These are phyloP conservation scores for Cryptosporidium muris DNA, from an alignment of 169 alveolate species.

Conservation along the genomic window DNA sequence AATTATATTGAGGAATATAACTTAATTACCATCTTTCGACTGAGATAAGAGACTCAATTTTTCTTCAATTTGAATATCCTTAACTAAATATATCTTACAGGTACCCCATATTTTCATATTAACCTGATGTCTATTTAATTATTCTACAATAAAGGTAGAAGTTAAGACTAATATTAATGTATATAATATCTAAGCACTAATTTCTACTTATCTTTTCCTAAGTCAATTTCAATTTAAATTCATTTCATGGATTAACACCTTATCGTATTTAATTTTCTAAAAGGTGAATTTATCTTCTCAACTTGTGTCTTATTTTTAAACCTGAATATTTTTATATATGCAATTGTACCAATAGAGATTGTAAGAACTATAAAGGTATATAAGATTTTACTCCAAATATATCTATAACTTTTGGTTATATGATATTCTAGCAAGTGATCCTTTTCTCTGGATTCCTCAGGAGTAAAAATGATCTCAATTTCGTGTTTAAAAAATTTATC, in stretches of 20 bases:
- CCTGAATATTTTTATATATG: background rate
- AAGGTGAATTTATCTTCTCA: conserved; percentile 13
- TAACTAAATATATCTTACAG: background rate
- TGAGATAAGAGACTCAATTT: conserved; percentile 6
- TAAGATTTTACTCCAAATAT: background rate
- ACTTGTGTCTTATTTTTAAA: background rate
- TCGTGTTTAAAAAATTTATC: conserved; percentile 16
- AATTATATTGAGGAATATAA: conserved; percentile 6
- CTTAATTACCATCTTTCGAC: conserved; percentile 67
- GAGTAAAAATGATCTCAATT: conserved; percentile 10
- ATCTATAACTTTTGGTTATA: no score
- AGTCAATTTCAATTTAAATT: no score
- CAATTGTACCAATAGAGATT: background rate
- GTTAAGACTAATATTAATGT: background rate
- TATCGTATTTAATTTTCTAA: conserved; percentile 27
- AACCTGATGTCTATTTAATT: background rate
- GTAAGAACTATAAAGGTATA: no score
- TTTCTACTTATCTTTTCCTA: no score
- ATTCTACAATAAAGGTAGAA: background rate
- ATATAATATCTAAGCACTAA: no score
- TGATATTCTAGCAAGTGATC: background rate
- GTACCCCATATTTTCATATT: conserved; percentile 39
- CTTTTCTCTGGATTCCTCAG: background rate
- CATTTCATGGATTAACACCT: background rate
- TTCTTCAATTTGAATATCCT: background rate